phyloP scores from a whole-genome alignment of 1,284 basidiomycete species.

The Austroboletus rostrupii region DNA sequence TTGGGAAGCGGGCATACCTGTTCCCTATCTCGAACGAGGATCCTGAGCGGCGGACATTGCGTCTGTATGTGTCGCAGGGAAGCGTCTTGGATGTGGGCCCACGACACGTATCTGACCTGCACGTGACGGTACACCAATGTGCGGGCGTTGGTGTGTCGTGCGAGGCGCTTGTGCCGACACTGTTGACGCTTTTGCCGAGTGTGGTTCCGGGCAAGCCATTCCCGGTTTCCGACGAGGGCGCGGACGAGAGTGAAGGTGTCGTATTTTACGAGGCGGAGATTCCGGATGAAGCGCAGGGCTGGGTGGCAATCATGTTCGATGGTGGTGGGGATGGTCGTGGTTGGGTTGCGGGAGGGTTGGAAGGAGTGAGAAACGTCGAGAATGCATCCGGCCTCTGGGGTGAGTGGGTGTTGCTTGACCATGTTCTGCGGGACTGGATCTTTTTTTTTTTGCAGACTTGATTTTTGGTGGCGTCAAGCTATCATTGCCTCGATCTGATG shows the following conservation, averaged over 20 bases:
- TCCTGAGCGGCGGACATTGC: slow-evolving; percentile 33
- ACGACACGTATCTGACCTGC: slow-evolving; percentile 40
- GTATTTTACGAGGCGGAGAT: slow-evolving; percentile 57
- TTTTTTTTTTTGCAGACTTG: slow-evolving; percentile 33
- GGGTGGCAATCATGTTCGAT: slow-evolving; percentile 53
- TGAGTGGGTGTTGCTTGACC: slow-evolving; percentile 33
- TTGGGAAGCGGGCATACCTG: slow-evolving; percentile 44
- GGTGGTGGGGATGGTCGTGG: slow-evolving; percentile 47
- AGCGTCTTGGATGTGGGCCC: slow-evolving; percentile 48
- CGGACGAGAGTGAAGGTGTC: slow-evolving; percentile 70
- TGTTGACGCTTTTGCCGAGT: slow-evolving; percentile 59
- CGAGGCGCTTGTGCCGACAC: slow-evolving; percentile 38
- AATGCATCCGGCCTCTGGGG: slow-evolving; percentile 39
- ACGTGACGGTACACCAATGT: slow-evolving; percentile 45
- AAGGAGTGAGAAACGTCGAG: slow-evolving; percentile 28
- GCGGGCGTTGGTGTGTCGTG: slow-evolving; percentile 32
- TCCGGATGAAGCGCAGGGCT: slow-evolving; percentile 27
- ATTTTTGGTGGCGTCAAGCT: slow-evolving; percentile 34
- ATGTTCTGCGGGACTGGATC: slow-evolving; percentile 4
- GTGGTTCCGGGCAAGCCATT: slow-evolving; percentile 50
- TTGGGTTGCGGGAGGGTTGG: slow-evolving; percentile 62
- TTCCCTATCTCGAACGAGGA: slow-evolving; percentile 38
- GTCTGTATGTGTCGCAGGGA: slow-evolving; percentile 59
- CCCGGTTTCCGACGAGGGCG: slow-evolving; percentile 61
- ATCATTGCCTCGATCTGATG: slow-evolving; percentile 24